A percentile compares a stretch with the other conserved stretches of the same genome.
phyloP scores from a whole-genome alignment of 1,139 yeast species.

The Geotrichum restrictum region DNA sequence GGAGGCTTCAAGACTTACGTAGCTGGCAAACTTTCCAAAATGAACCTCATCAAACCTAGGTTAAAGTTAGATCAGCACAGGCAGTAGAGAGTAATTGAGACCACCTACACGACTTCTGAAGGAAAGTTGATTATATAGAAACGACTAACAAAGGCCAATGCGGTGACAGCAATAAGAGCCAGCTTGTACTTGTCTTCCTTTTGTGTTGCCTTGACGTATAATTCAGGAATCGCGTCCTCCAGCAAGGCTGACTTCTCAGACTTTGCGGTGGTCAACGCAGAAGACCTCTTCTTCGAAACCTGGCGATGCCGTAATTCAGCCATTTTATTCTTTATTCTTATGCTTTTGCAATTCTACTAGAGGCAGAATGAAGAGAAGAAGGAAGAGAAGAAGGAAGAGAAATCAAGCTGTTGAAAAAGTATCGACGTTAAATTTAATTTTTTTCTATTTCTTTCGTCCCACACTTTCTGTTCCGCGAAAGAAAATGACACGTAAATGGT shows the following conservation, averaged over 20 bases:
- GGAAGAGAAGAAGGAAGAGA: not conserved
- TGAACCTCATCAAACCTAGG: conserved; percentile 85
- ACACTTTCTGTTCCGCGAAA: not conserved
- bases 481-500: conserved; percentile 19
- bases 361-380: conserved; percentile 4
- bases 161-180: conserved; percentile 47
- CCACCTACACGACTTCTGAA: conserved; percentile 61
- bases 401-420: not conserved
- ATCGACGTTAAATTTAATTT: too few relatives aligned
- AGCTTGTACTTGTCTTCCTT: conserved; percentile 11
- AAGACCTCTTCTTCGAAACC: conserved; percentile 19
- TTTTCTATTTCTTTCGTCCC: too few relatives aligned
- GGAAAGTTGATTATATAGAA: conserved; percentile 72
- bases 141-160: conserved; percentile 64
- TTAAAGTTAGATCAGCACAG: conserved; percentile 1
- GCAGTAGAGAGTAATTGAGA: not conserved
- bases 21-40: conserved; percentile 92
- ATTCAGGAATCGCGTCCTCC: conserved; percentile 1
- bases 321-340: conserved; percentile 8
- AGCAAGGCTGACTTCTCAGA: conserved; percentile 13
- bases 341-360: too few relatives aligned
- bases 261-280: conserved; percentile 3
- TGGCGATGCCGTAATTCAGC: conserved; percentile 23
- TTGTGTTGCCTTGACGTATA: not conserved
- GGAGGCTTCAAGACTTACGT: conserved; percentile 32